Evolutionary conservation across 768 basidiomycete species (phyloP).

Genomic region (Naganishia antarctica): DNA sequence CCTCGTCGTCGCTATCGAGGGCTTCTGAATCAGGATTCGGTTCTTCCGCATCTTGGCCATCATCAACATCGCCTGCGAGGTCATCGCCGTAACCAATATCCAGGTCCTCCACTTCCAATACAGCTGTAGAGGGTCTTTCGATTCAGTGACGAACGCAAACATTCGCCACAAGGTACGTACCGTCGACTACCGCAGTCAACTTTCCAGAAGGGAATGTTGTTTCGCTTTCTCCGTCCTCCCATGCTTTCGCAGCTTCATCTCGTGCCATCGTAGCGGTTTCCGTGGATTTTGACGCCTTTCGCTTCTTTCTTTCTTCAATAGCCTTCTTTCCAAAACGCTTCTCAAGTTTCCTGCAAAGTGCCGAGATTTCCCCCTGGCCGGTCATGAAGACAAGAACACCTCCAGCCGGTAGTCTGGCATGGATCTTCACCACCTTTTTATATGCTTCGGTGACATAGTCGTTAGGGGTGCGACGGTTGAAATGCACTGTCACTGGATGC

Average conservation of each 20-base stretch:
- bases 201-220: not conserved
- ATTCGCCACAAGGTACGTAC: conserved; percentile 12
- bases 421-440: conserved; percentile 85
- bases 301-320: conserved; percentile 53
- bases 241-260: conserved; percentile 26
- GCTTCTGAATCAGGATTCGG: conserved; percentile 60
- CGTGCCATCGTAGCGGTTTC: not conserved
- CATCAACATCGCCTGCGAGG: conserved; percentile 53
- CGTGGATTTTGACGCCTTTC: conserved; percentile 32
- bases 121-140: conserved; percentile 30
- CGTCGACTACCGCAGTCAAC: conserved; percentile 15
- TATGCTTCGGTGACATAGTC: conserved; percentile 89
- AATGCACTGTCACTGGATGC: conserved; percentile 91
- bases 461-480: conserved; percentile 73
- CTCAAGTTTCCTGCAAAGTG: conserved; percentile 75
- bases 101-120: conserved; percentile 50
- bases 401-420: conserved; percentile 82
- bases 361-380: conserved; percentile 89
- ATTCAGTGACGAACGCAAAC: too few species aligned
- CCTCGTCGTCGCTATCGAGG: conserved; percentile 63
- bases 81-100: conserved; percentile 56
- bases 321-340: conserved; percentile 67
- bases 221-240: conserved; percentile 26
- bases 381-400: conserved; percentile 93
- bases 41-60: conserved; percentile 57